A percentile compares a stretch with the other conserved stretches of the same genome.
phyloP scores from a whole-genome alignment of 768 basidiomycete species.

The Amanita pallidorosea region DNA sequence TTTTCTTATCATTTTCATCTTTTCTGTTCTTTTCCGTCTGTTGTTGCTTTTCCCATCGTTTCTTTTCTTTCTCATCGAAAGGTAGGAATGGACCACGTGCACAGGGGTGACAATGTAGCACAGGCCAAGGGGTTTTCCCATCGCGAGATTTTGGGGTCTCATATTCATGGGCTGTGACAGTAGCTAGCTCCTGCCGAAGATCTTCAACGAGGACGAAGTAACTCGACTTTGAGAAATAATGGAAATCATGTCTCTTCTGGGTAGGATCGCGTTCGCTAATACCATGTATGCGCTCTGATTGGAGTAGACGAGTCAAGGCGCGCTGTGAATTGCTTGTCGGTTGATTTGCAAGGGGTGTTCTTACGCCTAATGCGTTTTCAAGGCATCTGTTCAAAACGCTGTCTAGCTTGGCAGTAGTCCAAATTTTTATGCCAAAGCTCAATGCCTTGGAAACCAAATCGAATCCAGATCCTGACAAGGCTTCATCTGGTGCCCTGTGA shows the following conservation, averaged over 20 bases:
- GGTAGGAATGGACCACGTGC: conserved; percentile 66
- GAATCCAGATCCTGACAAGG: conserved; percentile 14
- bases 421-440: conserved; percentile 75
- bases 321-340: conserved; percentile 25
- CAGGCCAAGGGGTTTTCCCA: conserved; percentile 67
- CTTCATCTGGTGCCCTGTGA: conserved; percentile 18
- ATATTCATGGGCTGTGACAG: conserved; percentile 82
- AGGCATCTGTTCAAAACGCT: conserved; percentile 65
- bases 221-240: conserved; percentile 69
- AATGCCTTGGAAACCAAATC: conserved; percentile 58
- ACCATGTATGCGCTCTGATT: conserved; percentile 80
- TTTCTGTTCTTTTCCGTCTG: conserved; percentile 18
- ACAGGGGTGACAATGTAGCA: conserved; percentile 67
- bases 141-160: conserved; percentile 40
- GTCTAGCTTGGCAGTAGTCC: conserved; percentile 63
- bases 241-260: conserved; percentile 78
- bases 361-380: conserved; percentile 13
- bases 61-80: conserved; percentile 66
- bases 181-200: conserved; percentile 69
- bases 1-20: conserved; percentile 25
- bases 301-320: conserved; percentile 51
- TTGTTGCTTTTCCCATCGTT: conserved; percentile 52
- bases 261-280: conserved; percentile 87
- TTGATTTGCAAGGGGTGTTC: conserved; percentile 20
- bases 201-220: conserved; percentile 92